Conservation (phyloP, 2,329 filamentous ascomycete species). For the Nemania sp. region DNA sequence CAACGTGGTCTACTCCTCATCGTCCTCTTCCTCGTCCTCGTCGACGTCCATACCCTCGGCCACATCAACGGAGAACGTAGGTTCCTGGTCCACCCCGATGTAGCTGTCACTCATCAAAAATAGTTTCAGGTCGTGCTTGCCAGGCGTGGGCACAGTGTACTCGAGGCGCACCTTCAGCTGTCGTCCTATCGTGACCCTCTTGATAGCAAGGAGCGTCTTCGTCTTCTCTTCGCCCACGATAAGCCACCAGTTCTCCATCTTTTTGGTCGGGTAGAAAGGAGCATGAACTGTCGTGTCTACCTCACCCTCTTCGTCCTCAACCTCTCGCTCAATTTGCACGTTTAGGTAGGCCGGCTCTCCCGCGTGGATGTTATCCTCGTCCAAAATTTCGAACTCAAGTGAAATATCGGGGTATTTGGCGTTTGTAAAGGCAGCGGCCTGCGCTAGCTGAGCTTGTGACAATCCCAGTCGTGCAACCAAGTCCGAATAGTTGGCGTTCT, state of each 20-base stretch:
- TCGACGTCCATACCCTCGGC: constrained; percentile 96
- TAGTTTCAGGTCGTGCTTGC: constrained; percentile 84
- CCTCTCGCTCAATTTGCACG: constrained; percentile 81
- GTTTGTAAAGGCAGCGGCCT: constrained; percentile 95
- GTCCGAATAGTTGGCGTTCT: constrained; percentile 78
- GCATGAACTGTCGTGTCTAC: constrained; percentile 86
- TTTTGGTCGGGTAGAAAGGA: constrained; percentile 88
- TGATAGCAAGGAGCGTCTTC: constrained; percentile 87
- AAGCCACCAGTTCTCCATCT: constrained; percentile 98
- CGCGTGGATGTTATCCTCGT: constrained; percentile 76
- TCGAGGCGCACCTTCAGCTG: constrained; percentile 80
- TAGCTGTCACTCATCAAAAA: constrained; percentile 98
- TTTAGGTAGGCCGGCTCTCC: constrained; percentile 81
- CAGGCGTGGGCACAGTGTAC: constrained; percentile 82
- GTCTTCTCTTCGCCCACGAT: constrained; percentile 92
- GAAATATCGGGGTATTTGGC: constrained; percentile 95
- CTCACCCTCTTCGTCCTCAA: constrained; percentile 69
- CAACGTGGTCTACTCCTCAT: constrained; percentile 48
- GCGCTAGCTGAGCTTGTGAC: constrained; percentile 77
- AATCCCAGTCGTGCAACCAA: constrained; percentile 80
- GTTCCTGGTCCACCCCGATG: constrained; percentile 94
- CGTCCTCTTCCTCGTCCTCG: constrained; percentile 80
- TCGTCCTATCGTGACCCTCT: constrained; percentile 83
- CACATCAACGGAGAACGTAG: constrained; percentile 80
- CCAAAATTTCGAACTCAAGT: constrained; percentile 83